Percentiles rank a stretch among this genome's conserved stretches.
Conservation (phyloP, 306 rosid species). For the Citrullus mucosospermus region DNA sequence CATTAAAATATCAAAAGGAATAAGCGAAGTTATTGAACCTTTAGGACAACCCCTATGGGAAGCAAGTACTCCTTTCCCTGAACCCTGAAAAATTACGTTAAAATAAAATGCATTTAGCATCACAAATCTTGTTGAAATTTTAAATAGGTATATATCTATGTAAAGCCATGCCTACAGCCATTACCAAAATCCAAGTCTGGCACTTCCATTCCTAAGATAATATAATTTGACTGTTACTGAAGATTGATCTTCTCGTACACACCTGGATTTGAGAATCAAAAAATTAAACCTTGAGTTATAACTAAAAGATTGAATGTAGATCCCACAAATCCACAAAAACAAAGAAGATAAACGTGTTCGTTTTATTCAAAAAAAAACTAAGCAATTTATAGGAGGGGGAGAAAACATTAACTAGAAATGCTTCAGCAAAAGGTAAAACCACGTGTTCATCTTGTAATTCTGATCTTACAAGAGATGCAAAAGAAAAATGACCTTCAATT, state of each 20-base stretch:
- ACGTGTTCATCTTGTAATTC: background rate
- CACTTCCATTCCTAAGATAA: constrained; percentile 81
- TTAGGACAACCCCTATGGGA: constrained; percentile 78
- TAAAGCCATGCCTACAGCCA: constrained; percentile 17
- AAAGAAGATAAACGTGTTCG: background rate
- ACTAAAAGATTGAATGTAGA: background rate
- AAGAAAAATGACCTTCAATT: background rate
- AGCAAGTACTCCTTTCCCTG: constrained; percentile 81
- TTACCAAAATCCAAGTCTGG: constrained; percentile 93
- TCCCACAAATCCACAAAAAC: background rate
- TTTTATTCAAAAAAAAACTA: background rate
- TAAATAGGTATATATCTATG: background rate
- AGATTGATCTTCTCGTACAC: constrained; percentile 76
- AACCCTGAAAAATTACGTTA: constrained; percentile 45
- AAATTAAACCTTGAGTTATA: background rate
- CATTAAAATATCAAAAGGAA: constrained; percentile 1
- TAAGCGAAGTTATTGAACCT: constrained; percentile 28
- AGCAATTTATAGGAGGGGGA: background rate
- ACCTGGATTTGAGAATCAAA: constrained; percentile 28
- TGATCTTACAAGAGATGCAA: background rate
- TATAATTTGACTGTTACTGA: constrained; percentile 58
- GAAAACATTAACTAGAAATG: background rate
- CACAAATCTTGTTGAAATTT: constrained; percentile 12
- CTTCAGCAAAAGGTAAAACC: background rate
- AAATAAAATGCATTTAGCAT: background rate